Base-by-base conservation (phyloP, 352 stramenopile genomes). In the Thraustochytrium sp. region DNA sequence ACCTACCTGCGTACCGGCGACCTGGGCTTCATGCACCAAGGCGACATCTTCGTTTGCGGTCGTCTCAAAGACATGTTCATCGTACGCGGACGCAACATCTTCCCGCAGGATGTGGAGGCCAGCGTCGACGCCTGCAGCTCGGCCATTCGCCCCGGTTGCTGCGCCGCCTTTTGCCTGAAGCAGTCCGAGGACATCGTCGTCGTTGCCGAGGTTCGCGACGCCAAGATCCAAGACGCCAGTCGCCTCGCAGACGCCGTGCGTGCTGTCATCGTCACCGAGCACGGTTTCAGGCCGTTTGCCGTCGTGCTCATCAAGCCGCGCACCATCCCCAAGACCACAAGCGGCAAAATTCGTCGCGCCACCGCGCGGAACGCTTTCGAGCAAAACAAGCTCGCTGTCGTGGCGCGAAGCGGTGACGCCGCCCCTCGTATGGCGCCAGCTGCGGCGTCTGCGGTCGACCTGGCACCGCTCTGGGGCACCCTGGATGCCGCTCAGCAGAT, bases 51-150 rank as follows among this genome's bases (percentile, higher is more conserved):
- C 89, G 96, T 99, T 63, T 98, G 95, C 88, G 97, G 97, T 5
- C 91, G 97, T 51, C 91, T 97, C 62, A 99, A 99, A 88, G 97
- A 99, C 86, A 86, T 99, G 37, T 95, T 99, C 73, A 99, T 99
- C 88, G 92, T 99, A 61, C 90, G 94, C n/a, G 97, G 97, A 11
- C 89, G 94, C 1, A 99, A 99, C 88, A 94, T 99, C 86, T 99
- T 99, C 86, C 97, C 97, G 16, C 95, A 99, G 87, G 97, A 99
- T 86, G 90, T 99, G 26, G 97, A 99, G 85, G 89, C 90, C 11
- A 97, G 92, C 13, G 94, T 93, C 2, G 94, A 98, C 87, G n/a
- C 84, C 76, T 3, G 87, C 92, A 23, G 34, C 13, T 21, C 29
- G 29, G 34, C 16, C 1, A 38, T 97, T n/a, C 92, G 95, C 26